Evolutionary conservation across 768 basidiomycete species (phyloP).

Genomic region (Hericium rajendrae): DNA sequence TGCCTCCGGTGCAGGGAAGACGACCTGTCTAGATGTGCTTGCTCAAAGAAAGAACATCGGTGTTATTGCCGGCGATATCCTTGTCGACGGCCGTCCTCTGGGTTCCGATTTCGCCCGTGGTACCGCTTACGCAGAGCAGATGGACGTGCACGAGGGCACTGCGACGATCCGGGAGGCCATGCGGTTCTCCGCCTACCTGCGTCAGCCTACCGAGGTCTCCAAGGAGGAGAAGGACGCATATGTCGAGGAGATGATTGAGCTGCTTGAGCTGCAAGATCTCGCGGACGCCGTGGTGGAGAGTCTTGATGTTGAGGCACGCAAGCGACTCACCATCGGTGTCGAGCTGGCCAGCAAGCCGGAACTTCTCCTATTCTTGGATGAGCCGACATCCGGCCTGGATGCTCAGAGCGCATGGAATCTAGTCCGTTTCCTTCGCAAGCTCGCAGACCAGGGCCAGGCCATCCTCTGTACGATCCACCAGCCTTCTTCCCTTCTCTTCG

Average conservation of each 20-base stretch:
- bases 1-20: slow-evolving; percentile 74
- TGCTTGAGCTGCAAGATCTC: slow-evolving; percentile 75
- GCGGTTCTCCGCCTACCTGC: slow-evolving; percentile 76
- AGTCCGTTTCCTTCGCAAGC: slow-evolving; percentile 71
- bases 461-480: slow-evolving; percentile 90
- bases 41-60: slow-evolving; percentile 69
- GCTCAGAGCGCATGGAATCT: slow-evolving; percentile 72
- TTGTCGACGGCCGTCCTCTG: slow-evolving; percentile 58
- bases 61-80: slow-evolving; percentile 49
- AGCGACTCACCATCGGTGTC: slow-evolving; percentile 85
- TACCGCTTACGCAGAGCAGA: slow-evolving; percentile 40
- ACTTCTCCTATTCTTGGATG: slow-evolving; percentile 57
- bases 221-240: slow-evolving; percentile 70
- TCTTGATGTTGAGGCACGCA: slow-evolving; percentile 60
- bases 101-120: slow-evolving; percentile 36
- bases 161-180: slow-evolving; percentile 79
- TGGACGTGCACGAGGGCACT: slow-evolving; percentile 79
- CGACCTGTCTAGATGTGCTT: slow-evolving; percentile 66
- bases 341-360: slow-evolving; percentile 85
- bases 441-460: slow-evolving; percentile 79
- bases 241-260: slow-evolving; percentile 74
- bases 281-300: slow-evolving; percentile 76
- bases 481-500: slow-evolving; percentile 78
- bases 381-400: slow-evolving; percentile 49
- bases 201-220: slow-evolving; percentile 61